Percentiles rank a stretch among this genome's conserved stretches.
Evolutionary conservation across 768 basidiomycete genomes (phyloP).

Genomic region (Boletus insuetus): DNA sequence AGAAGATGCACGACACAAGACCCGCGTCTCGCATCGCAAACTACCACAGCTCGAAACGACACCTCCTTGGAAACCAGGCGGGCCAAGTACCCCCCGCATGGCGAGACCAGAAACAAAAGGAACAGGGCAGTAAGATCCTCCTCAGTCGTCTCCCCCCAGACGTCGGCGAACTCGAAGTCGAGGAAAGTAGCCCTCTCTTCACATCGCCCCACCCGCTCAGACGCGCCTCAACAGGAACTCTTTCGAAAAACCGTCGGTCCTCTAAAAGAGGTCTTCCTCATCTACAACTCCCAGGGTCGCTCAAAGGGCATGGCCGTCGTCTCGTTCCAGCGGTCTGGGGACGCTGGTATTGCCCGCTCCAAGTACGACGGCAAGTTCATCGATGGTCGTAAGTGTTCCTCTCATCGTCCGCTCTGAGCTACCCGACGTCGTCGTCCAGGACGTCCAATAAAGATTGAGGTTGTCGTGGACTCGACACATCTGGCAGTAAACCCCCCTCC

Average conservation of each 20-base stretch:
- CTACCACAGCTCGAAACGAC: constrained; percentile 54
- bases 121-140: constrained; percentile 62
- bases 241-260: constrained; percentile 78
- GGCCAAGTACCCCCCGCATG: constrained; percentile 61
- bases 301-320: constrained; percentile 84
- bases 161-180: constrained; percentile 65
- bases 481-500: constrained; percentile 20
- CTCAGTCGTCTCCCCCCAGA: constrained; percentile 65
- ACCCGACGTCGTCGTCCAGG: constrained; percentile 36
- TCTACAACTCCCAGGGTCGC: constrained; percentile 71
- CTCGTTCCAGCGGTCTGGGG: constrained; percentile 57
- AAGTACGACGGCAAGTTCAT: constrained; percentile 80
- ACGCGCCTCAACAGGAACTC: constrained; percentile 50
- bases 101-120: constrained; percentile 42
- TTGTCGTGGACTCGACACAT: constrained; percentile 48
- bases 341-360: constrained; percentile 58
- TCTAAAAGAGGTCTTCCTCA: constrained; percentile 63
- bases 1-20: background rate
- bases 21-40: constrained; percentile 33
- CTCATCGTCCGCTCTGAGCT: background rate
- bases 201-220: background rate
- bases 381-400: constrained; percentile 48
- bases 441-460: constrained; percentile 63
- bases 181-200: constrained; percentile 40
- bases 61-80: constrained; percentile 56